phyloP scores from a whole-genome alignment of 345 rosid species.

The Linum trigynum region DNA sequence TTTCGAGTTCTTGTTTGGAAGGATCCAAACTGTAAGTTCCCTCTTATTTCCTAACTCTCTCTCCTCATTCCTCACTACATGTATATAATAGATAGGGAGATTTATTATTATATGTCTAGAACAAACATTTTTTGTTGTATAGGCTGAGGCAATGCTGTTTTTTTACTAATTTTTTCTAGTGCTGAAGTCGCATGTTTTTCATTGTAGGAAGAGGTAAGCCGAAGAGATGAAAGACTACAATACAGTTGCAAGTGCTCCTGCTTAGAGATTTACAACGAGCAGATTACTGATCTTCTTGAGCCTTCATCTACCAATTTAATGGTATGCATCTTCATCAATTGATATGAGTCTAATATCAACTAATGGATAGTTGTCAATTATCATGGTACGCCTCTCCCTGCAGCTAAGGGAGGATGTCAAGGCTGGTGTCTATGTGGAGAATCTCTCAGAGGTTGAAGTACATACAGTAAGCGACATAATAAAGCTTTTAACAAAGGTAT shows the following conservation, averaged over 20 bases:
- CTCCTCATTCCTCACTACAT: neutral
- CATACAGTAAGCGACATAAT: constrained; percentile 66
- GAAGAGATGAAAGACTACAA: constrained; percentile 74
- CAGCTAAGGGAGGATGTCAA: constrained; percentile 88
- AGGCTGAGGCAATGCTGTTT: neutral
- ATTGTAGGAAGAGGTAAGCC: constrained; percentile 85
- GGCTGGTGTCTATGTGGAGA: constrained; percentile 83
- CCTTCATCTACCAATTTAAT: constrained; percentile 81
- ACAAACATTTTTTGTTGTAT: no score
- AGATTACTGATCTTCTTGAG: constrained; percentile 88
- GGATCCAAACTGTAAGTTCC: constrained; percentile 73
- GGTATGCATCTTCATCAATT: constrained; percentile 29
- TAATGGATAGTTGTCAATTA: neutral
- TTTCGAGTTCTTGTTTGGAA: constrained; percentile 92
- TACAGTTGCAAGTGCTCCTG: constrained; percentile 95
- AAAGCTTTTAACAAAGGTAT: constrained; percentile 74
- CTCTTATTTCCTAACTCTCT: constrained; percentile 13
- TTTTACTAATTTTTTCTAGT: neutral
- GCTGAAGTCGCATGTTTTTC: neutral
- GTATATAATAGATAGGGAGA: neutral
- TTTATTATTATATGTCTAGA: no score
- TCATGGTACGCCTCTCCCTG: constrained; percentile 4
- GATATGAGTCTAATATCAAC: neutral
- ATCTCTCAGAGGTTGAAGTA: constrained; percentile 85
- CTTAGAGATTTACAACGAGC: constrained; percentile 93